phyloP scores from a whole-genome alignment of 352 stramenopile species.

The Phytophthora cryptogea region DNA sequence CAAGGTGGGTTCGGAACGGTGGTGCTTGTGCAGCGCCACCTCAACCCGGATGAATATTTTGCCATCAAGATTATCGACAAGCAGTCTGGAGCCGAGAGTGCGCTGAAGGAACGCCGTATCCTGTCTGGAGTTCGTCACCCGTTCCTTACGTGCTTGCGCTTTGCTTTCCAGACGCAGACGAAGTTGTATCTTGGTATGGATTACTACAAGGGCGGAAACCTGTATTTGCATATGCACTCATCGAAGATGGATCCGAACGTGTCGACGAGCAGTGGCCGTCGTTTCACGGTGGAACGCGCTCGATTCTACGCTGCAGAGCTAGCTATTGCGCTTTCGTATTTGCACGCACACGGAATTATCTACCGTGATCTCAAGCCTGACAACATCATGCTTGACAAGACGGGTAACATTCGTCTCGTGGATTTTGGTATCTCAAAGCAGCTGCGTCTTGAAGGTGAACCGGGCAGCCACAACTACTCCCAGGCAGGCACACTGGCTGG shows the following conservation, averaged over 20 bases:
- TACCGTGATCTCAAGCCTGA: conserved; percentile 90
- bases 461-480: conserved; percentile 54
- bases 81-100: conserved; percentile 72
- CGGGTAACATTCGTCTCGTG: conserved; percentile 86
- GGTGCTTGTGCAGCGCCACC: conserved; percentile 78
- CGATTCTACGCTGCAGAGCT: conserved; percentile 90
- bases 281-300: conserved; percentile 68
- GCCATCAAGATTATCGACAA: conserved; percentile 91
- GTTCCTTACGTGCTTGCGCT: conserved; percentile 81
- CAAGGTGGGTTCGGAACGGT: conserved; percentile 83
- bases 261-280: conserved; percentile 69
- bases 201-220: conserved; percentile 86
- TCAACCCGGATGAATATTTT: conserved; percentile 81
- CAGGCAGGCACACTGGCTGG: conserved; percentile 75
- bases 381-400: conserved; percentile 91
- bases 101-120: conserved; percentile 78
- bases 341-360: conserved; percentile 87
- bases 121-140: conserved; percentile 77
- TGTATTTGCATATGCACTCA: conserved; percentile 90
- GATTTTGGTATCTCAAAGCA: conserved; percentile 92
- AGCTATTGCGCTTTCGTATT: conserved; percentile 83
- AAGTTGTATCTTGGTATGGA: conserved; percentile 84
- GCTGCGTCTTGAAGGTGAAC: conserved; percentile 43
- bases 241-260: conserved; percentile 82
- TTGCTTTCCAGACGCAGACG: conserved; percentile 87